Evolutionary conservation across 1,284 basidiomycete genomes (phyloP), one percentile per base, ranked within the genome.

Genomic region (Melampsora occidentalis): DNA sequence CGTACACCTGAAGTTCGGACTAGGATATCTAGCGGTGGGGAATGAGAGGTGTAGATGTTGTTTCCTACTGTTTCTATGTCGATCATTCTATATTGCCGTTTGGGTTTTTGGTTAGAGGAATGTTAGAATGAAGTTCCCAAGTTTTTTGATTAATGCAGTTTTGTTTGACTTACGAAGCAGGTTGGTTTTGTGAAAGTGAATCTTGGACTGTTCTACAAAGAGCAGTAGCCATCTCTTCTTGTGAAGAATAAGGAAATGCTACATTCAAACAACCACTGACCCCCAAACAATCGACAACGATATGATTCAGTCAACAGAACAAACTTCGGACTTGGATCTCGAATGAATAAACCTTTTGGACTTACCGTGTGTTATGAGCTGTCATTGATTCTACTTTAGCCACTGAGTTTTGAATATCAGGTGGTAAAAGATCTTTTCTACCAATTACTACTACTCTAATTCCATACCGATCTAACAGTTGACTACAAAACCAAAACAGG

Each of bases 1-100:
- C 89, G 90, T 0, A 97, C 97, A 22, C 94, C 93, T 65, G 92
- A 94, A 0, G 96, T 98, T 65, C 97, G 88, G 16, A 99, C 86
- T 71, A 98, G 87, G 67, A 99, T 88, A 81, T 99, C 96, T 2
- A 98, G 85, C 1, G 92, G 92, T 0, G 92, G 91, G 1, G 79
- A 79, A 0, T 78, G 78, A 0, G 88, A 85, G 0, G 90, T 92
- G 84, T 90, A 88, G 1, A 94, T 83, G 66, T 89, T 0, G 3
- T 85, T 84, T 33, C 89, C 86, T 77, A 94, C 87, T 65, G 89
- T 86, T 10, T 88, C 83, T 80, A 89, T 89, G 0, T 89, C 89
- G 39, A 93, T 89, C 31, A 83, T 82, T n/a, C 87, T 81, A 80
- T 16, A 80, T 81, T 20, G 64, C 53, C 42, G 42, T 46, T 46